phyloP scores from a whole-genome alignment of 1,284 basidiomycete species.

The Meripilus lineatus region DNA sequence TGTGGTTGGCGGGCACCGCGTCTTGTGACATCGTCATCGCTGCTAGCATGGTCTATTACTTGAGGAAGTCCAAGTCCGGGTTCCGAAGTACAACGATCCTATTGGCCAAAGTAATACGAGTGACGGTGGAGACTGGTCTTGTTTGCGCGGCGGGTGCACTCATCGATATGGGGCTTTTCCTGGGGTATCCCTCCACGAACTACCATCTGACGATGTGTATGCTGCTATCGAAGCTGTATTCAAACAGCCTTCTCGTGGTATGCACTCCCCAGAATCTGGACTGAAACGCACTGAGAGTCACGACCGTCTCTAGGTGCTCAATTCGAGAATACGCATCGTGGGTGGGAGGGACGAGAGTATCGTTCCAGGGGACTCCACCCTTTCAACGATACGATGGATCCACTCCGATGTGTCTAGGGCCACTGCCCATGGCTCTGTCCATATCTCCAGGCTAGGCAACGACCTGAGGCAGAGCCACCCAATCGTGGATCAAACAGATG shows the following conservation, averaged over 20 bases:
- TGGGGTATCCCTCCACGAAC: conserved; percentile 24
- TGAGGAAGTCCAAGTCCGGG: conserved; percentile 16
- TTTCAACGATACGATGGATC: too few species aligned
- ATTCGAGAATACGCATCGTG: neutral
- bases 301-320: neutral
- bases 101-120: conserved; percentile 15
- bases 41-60: conserved; percentile 21
- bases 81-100: conserved; percentile 17
- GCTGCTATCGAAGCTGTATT: conserved; percentile 30
- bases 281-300: neutral
- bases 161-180: conserved; percentile 26
- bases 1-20: conserved; percentile 25
- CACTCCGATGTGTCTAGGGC: too few species aligned
- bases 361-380: neutral
- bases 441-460: too few species aligned
- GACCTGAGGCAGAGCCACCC: too few species aligned
- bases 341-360: neutral
- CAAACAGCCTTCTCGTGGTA: conserved; percentile 29
- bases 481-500: too few species aligned
- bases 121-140: conserved; percentile 28
- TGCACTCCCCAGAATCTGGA: conserved; percentile 15
- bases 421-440: too few species aligned
- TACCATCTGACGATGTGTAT: conserved; percentile 26
- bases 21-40: conserved; percentile 26
- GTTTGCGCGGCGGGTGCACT: conserved; percentile 25